A percentile compares a stretch with the other conserved stretches of the same genome.
Evolutionary conservation across 2,329 filamentous ascomycete species (phyloP).

Genomic region (Plectosphaerella plurivora): DNA sequence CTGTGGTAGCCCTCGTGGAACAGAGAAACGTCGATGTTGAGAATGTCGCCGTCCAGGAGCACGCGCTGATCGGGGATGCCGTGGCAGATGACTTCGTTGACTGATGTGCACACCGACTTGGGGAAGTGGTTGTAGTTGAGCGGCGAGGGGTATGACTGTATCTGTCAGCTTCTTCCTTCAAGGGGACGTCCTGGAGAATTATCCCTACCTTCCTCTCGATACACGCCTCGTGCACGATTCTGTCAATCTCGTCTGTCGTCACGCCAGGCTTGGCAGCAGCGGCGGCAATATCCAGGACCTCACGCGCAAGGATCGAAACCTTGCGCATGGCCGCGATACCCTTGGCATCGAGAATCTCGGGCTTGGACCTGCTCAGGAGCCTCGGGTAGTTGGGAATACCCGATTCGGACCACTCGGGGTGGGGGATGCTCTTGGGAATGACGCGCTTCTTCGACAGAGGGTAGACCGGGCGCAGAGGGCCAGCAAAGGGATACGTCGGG

Average conservation of each 20-base stretch:
- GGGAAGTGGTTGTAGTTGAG: constrained; percentile 96
- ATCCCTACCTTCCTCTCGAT: constrained; percentile 79
- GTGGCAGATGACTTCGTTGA: constrained; percentile 98
- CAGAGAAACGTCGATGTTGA: constrained; percentile 94
- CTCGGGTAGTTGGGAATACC: constrained; percentile 65
- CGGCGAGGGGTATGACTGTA: constrained; percentile 89
- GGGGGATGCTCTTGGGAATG: constrained; percentile 74
- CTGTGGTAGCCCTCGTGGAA: constrained; percentile 95
- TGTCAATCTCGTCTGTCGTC: constrained; percentile 92
- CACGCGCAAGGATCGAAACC: constrained; percentile 79
- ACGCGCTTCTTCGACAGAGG: constrained; percentile 69
- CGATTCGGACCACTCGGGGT: constrained; percentile 84
- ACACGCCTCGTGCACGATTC: constrained; percentile 91
- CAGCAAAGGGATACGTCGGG: constrained; percentile 79
- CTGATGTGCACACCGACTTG: constrained; percentile 94
- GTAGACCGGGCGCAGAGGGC: constrained; percentile 79
- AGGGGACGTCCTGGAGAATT: too few relatives aligned
- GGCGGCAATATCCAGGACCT: constrained; percentile 89
- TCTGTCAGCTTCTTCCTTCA: constrained; percentile 4
- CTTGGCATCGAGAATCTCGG: constrained; percentile 74
- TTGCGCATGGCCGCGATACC: constrained; percentile 89
- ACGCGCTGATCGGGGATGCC: constrained; percentile 91
- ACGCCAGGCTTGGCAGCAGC: constrained; percentile 82
- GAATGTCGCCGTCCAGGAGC: constrained; percentile 86
- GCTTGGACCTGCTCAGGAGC: constrained; percentile 70